A percentile compares a stretch with the other conserved stretches of the same genome.
These are phyloP conservation scores for Podospora conica DNA, from an alignment of 495 filamentous ascomycete genomes.

Conservation along the genomic window DNA sequence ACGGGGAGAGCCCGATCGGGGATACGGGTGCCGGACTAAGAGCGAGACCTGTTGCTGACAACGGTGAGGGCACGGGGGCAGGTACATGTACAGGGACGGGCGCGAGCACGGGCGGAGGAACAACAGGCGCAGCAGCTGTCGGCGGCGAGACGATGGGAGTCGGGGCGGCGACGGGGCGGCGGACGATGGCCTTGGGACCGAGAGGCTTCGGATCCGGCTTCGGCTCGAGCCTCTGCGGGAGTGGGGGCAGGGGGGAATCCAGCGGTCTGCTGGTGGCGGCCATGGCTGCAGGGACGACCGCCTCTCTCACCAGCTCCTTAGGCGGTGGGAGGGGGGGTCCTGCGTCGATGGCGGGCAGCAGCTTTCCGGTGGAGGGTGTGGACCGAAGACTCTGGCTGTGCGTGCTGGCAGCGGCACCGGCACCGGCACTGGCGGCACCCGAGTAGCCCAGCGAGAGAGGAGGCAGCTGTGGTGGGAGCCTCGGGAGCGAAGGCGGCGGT, in stretches of 20 bases:
- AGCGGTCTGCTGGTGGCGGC: slow-evolving; percentile 16
- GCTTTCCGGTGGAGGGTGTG: slow-evolving; percentile 9
- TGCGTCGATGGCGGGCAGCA: slow-evolving; percentile 10
- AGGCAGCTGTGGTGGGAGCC: slow-evolving; percentile 8
- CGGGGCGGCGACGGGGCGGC: slow-evolving; percentile 26
- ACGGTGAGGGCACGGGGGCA: not conserved
- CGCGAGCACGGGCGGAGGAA: slow-evolving; percentile 1
- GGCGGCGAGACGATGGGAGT: not conserved
- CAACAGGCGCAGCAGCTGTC: not conserved
- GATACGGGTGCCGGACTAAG: slow-evolving; percentile 7
- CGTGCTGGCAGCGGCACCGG: not conserved
- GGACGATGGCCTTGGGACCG: slow-evolving; percentile 25
- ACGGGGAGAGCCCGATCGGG: slow-evolving; percentile 14
- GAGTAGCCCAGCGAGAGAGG: slow-evolving; percentile 9
- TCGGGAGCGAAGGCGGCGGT: not conserved
- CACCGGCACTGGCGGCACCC: too few relatives aligned
- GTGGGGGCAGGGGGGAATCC: slow-evolving; percentile 26
- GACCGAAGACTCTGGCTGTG: not conserved
- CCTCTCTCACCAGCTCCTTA: slow-evolving; percentile 11
- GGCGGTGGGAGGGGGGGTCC: slow-evolving; percentile 22
- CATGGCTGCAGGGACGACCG: slow-evolving; percentile 11
- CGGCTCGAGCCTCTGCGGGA: slow-evolving; percentile 12
- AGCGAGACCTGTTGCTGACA: not conserved
- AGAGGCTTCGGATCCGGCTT: not conserved
- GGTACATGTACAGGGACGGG: slow-evolving; percentile 4